Evolutionary conservation across 768 basidiomycete genomes (phyloP), one percentile per base, ranked within the genome.

Genomic region (Dioszegia crocea): DNA sequence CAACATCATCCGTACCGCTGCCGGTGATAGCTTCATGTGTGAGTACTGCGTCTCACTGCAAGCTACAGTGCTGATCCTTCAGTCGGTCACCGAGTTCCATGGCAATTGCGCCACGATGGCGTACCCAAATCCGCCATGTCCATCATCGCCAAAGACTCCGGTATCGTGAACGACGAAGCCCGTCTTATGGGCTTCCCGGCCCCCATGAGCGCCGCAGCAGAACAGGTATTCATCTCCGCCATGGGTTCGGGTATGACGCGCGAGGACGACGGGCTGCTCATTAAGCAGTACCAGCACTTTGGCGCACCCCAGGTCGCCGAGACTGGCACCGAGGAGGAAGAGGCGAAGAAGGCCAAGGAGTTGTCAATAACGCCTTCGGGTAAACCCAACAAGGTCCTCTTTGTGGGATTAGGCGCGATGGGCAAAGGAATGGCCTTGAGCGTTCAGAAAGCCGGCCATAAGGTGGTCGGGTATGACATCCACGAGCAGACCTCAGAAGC

Each of bases 141-240:
- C 10, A 74, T 74, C 60, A 64, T 67, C 46, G 57, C 57, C 43
- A 74, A 74, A 50, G 71, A 74, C 45, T 56, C 66, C 24, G 71
- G 71, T 26, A 73, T 75, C 57, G 67, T 75, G 48, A 68, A 71
- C 65, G 73, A 73, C 52, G 73, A 73, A 49, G 65, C 73, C 12
- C 56, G 67, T 3, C 27, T 60, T 2, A 30, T 60, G 2, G 23
- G 26, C 14, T 68, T 75, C 50, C 73, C 66, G 6, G 60, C 61
- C n/a, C 71, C 64, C 11, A 43, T 73, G 14, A 65, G 66, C 21
- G 27, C 65, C 3, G 43, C 56, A 12, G 60, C 64, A 2, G 71
- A 69, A 31, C 71, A 72, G 39, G 9, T 70, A 19, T 64, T 63
- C 58, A 66, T 64, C 14, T 55, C 61, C 4, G 71, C 61, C 12